Evolutionary conservation across 495 filamentous ascomycete species (phyloP), one percentile per base, ranked within the genome.

Genomic region (Terfezia boudieri): DNA sequence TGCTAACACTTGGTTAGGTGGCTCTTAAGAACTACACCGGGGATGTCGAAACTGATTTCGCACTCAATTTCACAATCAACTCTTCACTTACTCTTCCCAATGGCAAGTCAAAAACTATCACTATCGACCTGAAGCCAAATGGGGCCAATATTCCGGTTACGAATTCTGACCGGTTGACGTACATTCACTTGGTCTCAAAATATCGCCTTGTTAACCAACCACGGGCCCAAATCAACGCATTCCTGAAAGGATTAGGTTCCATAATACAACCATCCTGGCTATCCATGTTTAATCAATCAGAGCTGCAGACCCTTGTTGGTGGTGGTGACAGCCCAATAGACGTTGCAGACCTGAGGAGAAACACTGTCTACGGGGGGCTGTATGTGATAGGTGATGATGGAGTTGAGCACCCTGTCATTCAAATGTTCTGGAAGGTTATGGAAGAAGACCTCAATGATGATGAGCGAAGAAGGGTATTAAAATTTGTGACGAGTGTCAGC

Each of bases 281-380:
- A 4, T 84, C 78, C 58, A 99, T 99, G 90, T 99, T 99, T 72
- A 98, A 98, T 66, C 90, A 95, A 60, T 73, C 76, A 8, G 90
- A 98, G 61, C 73, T 98, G 20, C 90, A 98, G 66, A 90, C 85
- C 0, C 77, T 98, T 9, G 80, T 98, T 12, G 84, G 86, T 57
- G 90, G 90, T 55, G 84, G 89, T 60, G 56, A 51, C 3, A 80
- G 80, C 16, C 79, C 86, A 48, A 89, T 96, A 57, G 80, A 94
- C 61, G 78, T 99, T 46, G 76, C 81, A 26, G 92, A 99, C 62
- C 71, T 96, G 49, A 74, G 88, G n/a, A 74, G 68, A 12, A 82
- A 99, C 66, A 96, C 92, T 0, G 68, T 73, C 6, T 99, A 96
- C 61, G 82, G 83, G 36, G 90, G 90, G 7, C 73, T 89, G 6